These are phyloP conservation scores for Ganoderma meredithae DNA, from an alignment of 1,284 basidiomycete genomes.

Conservation along the genomic window DNA sequence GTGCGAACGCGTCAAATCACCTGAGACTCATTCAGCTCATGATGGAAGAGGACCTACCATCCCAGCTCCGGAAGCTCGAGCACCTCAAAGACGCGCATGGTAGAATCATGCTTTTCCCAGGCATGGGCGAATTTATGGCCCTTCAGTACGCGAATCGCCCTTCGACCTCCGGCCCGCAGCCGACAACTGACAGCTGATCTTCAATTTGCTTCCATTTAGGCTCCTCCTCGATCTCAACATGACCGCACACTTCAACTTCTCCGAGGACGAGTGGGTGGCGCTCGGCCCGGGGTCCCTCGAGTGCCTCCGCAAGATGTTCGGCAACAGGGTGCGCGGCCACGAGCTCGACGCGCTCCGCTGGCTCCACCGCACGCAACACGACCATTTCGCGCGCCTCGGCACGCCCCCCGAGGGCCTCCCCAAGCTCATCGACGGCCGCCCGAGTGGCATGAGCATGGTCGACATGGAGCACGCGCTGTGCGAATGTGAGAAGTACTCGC, in stretches of 20 bases:
- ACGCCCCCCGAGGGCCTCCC: conserved; percentile 41
- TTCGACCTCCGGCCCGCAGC: background rate
- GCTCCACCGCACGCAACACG: conserved; percentile 46
- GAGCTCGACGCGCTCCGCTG: conserved; percentile 48
- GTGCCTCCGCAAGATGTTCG: conserved; percentile 53
- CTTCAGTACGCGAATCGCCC: conserved; percentile 46
- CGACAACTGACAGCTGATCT: conserved; percentile 6
- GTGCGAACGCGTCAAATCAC: conserved; percentile 42
- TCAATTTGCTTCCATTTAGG: conserved; percentile 32
- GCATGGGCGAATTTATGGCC: conserved; percentile 50
- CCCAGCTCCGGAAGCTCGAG: conserved; percentile 39
- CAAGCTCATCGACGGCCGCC: conserved; percentile 33
- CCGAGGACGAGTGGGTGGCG: conserved; percentile 51
- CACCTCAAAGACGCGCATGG: conserved; percentile 49
- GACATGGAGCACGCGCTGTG: conserved; percentile 56
- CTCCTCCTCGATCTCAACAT: conserved; percentile 53
- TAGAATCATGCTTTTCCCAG: conserved; percentile 44
- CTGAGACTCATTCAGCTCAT: conserved; percentile 48
- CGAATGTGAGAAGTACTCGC: conserved; percentile 53
- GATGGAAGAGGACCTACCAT: conserved; percentile 47
- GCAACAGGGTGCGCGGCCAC: conserved; percentile 39
- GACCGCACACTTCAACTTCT: conserved; percentile 46
- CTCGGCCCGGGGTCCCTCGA: conserved; percentile 49
- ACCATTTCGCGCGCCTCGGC: conserved; percentile 47
- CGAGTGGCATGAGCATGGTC: conserved; percentile 43